Base-by-base conservation (phyloP, 305 asterid genomes). In the Andrographis paniculata region DNA sequence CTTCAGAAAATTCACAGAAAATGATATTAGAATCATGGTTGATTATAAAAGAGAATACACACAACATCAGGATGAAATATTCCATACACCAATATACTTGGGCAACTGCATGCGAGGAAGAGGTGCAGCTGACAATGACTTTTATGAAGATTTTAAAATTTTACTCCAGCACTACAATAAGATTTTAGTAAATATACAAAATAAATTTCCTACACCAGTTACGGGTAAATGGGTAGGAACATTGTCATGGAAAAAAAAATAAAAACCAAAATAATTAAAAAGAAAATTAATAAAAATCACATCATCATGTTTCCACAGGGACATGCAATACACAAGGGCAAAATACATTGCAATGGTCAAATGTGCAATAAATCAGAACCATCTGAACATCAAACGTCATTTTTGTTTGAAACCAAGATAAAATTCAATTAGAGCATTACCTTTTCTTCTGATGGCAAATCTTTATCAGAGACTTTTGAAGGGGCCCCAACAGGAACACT, bases 401-500 rank as follows among this genome's bases (percentile, higher is more conserved):
- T 22, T n/a, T 28, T 45, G 16, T 20, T 44, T 37, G 35, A 20
- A 40, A 19, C 21, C 22, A 17, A 42, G 12, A 33, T 21, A 59
- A 41, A 12, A 33, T 35, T 12, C 40, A 35, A 11, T 6, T 5
- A 1, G 3, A 3, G 3, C 1, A 69, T 35, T 69, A 85, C 95
- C 81, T 85, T 40, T 65, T 76, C 91, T 59, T 64, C 56, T 14
- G 84, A 48, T 28, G 94, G 95, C 69, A 89, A 40, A 19, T 55
- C 74, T 69, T 82, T 85, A 40, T 68, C 22, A 11, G 95, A 85
- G 56, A 71, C 81, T 62, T 72, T 70, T 37, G 93, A 53, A 56
- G 98, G 95, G 17, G 98, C 95, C 41, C 96, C 95, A 71, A 82
- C 89, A 42, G 95, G 98, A 64, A 91, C 95, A 50, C 98, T 86